Evolutionary conservation across 1,284 basidiomycete species (phyloP), one percentile per base, ranked within the genome.

Genomic region (Marasmius oreades): DNA sequence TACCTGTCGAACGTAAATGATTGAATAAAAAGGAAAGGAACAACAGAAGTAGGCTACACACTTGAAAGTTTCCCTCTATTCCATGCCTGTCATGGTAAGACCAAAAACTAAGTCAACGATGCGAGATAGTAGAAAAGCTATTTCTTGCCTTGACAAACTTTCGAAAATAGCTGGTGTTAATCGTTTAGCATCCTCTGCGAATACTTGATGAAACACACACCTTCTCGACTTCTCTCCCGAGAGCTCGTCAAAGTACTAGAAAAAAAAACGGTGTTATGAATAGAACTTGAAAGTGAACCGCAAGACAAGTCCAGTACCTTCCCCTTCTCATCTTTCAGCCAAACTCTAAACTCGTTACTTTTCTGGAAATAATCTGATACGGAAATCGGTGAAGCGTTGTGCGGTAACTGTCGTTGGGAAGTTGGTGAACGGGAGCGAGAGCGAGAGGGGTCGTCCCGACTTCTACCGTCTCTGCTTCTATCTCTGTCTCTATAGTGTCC

Each of bases 351-450:
- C 64, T 92, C 90, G 58, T 84, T 80, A 59, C 80, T 88, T 69
- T 88, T 90, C 62, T 83, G 77, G 70, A 90, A 92, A 63, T 92
- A 92, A 65, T 91, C 89, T 0, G 81, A 77, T 63, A 90, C 88
- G 0, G 80, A 81, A 61, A 91, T 85, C 5, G 77, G 72, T 23
- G 75, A 66, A 2, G 82, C 80, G 36, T 78, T 77, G 20, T 77
- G 67, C 5, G 88, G 86, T 12, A 89, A 72, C 16, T 28, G 24
- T 31, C 47, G 47, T 20, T 18, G 31, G 24, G 24, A 12, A 50
- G n/a, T 31, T 5, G 24, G 47, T 4, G 47, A 50, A 50, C 47
- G 47, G 8, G 47, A 50, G 33, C 47, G 47, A n/a, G 47, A 50
- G n/a, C 47, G 45, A 3, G 45, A 47, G 45, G n/a, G 20, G 8